Evolutionary conservation across 805 yeast genomes (phyloP).

Genomic region (Kodamaea neixiangensis): DNA sequence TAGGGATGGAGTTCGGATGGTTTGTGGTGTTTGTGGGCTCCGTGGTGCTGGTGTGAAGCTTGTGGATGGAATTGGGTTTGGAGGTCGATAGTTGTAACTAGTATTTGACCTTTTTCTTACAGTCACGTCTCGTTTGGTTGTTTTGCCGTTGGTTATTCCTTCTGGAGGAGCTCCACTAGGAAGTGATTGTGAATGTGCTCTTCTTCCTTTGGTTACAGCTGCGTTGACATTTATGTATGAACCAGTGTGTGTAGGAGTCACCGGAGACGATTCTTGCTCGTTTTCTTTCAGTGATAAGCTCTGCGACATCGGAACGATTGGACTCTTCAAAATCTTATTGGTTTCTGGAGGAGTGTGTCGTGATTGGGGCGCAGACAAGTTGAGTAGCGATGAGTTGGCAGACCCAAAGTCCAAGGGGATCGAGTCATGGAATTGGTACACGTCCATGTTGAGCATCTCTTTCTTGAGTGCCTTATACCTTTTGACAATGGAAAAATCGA

Average conservation of each 20-base stretch:
- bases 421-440: slow-evolving; percentile 8
- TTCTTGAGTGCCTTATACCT: slow-evolving; percentile 26
- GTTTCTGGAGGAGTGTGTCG: slow-evolving; percentile 8
- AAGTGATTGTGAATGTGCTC: slow-evolving; percentile 37
- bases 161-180: slow-evolving; percentile 20
- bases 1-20: slow-evolving; percentile 35
- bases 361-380: slow-evolving; percentile 8
- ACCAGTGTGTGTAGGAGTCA: slow-evolving; percentile 2
- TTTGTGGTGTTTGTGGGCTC: slow-evolving; percentile 16
- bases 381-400: slow-evolving; percentile 11
- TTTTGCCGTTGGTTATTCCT: neutral
- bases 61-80: slow-evolving; percentile 14
- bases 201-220: neutral
- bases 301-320: slow-evolving; percentile 32
- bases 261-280: neutral
- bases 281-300: slow-evolving; percentile 7
- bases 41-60: slow-evolving; percentile 12
- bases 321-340: slow-evolving; percentile 32
- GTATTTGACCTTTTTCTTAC: slow-evolving; percentile 26
- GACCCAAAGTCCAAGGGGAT: slow-evolving; percentile 11
- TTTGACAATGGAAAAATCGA: slow-evolving; percentile 28
- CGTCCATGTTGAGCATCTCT: slow-evolving; percentile 17
- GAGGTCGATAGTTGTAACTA: slow-evolving; percentile 20
- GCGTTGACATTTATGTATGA: neutral
- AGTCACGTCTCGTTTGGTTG: neutral